Evolutionary conservation across 192 early-diverging fungal species (phyloP), one percentile per base, ranked within the genome.

Genomic region (Chytriomyces sp.): DNA sequence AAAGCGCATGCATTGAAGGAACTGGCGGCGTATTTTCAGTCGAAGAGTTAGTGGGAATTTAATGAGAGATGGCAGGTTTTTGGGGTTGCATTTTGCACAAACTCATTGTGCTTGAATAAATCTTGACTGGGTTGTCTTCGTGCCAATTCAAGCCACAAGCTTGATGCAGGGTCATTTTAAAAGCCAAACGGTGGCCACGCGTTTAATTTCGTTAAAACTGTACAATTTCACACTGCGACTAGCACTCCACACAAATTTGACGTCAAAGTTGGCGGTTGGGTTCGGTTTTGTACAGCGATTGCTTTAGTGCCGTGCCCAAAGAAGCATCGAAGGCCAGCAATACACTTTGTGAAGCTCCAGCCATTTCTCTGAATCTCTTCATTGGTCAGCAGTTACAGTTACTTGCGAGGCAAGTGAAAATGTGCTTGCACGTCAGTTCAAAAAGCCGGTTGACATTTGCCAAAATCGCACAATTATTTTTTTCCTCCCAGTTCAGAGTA

Each of bases 391-490:
- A 12, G 70, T 77, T 2, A 58, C 67, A 4, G 75, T 49, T 17
- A 70, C 67, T 26, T 71, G 60, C 5, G 75, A 76, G 30, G 33
- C 68, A 12, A 72, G 76, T 31, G 72, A 55, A 0, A 82, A 58
- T 8, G 81, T 76, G 38, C 84, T 83, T 14, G 86, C 84, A 12
- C 93, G 56, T 74, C 89, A 86, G 7, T 89, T 90, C 40, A 94
- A 83, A 22, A 94, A 87, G 12, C 92, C 89, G 17, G 82, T 77
- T 31, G 82, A 80, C 0, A 90, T 81, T 59, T 94, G 91, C 90
- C 90, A 94, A 36, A 94, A 80, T 40, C 86, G 79, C 0, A 94
- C 90, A 3, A 10, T 14, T 25, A 4, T 65, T 83, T 54, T 86
- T 84, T 70, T 94, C 91, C 31, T 84, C 78, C 6, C 90, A 65